A percentile compares a stretch with the other conserved stretches of the same genome.
Conservation (phyloP, 2,329 filamentous ascomycete species). For the Pseudogymnoascus sp. region DNA sequence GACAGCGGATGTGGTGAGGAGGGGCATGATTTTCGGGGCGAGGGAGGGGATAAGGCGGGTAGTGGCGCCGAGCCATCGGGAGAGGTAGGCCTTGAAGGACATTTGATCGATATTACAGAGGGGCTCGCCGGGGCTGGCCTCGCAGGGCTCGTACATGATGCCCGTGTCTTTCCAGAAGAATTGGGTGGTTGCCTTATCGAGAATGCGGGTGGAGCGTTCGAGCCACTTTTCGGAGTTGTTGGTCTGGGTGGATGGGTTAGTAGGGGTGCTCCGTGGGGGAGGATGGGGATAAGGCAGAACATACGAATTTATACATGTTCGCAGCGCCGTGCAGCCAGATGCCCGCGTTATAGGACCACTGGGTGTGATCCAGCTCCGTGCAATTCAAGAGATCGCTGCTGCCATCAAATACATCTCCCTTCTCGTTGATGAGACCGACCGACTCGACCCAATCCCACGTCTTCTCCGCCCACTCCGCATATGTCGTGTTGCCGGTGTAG, state of each 20-base stretch:
- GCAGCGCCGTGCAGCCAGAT: constrained; percentile 46
- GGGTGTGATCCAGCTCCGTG: constrained; percentile 47
- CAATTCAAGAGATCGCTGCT: constrained; percentile 49
- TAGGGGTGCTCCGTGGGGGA: neutral
- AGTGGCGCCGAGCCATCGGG: constrained; percentile 50
- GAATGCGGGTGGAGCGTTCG: constrained; percentile 25
- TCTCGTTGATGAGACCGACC: constrained; percentile 48
- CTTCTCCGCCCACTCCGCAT: constrained; percentile 64
- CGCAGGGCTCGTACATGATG: constrained; percentile 54
- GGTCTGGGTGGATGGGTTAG: constrained; percentile 32
- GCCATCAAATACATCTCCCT: constrained; percentile 47
- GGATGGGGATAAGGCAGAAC: constrained; percentile 13
- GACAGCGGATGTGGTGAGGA: constrained; percentile 44
- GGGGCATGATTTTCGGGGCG: constrained; percentile 40
- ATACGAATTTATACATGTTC: constrained; percentile 40
- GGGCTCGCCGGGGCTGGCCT: constrained; percentile 47
- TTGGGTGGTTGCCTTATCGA: constrained; percentile 29
- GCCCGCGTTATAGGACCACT: constrained; percentile 61
- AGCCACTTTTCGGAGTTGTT: constrained; percentile 30
- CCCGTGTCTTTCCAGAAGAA: constrained; percentile 25
- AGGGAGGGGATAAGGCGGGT: constrained; percentile 52
- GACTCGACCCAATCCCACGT: constrained; percentile 59
- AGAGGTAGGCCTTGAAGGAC: constrained; percentile 59
- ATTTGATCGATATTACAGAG: constrained; percentile 51
- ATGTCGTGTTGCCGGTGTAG: constrained; percentile 68